Conservation (phyloP, 2,329 filamentous ascomycete genomes). For the Xylariales sp. region DNA sequence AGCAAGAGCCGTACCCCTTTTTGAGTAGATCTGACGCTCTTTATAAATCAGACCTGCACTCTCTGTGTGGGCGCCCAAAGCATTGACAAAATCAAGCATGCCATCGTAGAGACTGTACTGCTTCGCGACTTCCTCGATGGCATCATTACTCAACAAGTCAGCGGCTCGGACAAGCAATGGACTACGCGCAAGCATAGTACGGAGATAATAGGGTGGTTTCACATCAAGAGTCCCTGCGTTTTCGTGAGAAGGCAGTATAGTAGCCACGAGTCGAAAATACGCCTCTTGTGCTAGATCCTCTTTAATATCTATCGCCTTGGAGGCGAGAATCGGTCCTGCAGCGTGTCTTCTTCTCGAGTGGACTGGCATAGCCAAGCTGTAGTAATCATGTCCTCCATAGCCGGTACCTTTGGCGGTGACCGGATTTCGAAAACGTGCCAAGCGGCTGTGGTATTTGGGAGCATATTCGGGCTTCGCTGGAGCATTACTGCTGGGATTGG, state of each 20-base stretch:
- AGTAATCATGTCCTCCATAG: not conserved
- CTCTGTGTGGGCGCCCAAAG: slow-evolving; percentile 26
- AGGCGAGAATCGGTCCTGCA: not conserved
- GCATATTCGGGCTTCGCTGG: too few relatives aligned
- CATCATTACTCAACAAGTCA: slow-evolving; percentile 14
- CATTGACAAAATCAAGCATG: slow-evolving; percentile 34
- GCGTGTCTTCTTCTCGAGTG: not conserved
- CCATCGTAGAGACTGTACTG: slow-evolving; percentile 28
- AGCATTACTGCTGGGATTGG: too few relatives aligned
- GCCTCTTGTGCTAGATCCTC: slow-evolving; percentile 7
- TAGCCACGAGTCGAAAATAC: slow-evolving; percentile 16
- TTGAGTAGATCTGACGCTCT: slow-evolving; percentile 28
- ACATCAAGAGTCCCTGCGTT: too few relatives aligned
- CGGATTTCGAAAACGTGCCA: not conserved
- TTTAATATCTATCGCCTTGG: not conserved
- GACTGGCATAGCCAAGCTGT: not conserved
- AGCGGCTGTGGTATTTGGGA: too few relatives aligned
- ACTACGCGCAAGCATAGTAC: slow-evolving; percentile 17
- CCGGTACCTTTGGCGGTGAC: slow-evolving; percentile 1
- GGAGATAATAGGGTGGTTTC: not conserved
- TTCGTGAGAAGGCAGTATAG: slow-evolving; percentile 15
- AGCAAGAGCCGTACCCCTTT: slow-evolving; percentile 29
- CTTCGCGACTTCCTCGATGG: slow-evolving; percentile 22
- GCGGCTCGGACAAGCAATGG: slow-evolving; percentile 15
- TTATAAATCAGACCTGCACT: slow-evolving; percentile 27